Percentiles rank a stretch among this genome's conserved stretches.
Evolutionary conservation across 257 asterid species (phyloP).

Genomic region (Solanum stenotomum): DNA sequence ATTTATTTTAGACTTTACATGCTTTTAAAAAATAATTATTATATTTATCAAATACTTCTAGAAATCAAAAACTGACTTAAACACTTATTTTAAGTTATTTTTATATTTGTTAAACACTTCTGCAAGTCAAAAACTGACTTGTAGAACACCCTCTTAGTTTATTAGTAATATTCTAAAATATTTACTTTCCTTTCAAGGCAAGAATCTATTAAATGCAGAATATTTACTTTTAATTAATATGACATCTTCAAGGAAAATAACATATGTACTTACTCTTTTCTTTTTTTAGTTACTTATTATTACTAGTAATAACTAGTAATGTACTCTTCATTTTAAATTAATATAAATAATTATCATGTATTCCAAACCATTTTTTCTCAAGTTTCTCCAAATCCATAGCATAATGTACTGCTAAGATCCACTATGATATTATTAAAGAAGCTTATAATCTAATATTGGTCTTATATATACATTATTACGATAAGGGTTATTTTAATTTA

Average conservation of each 20-base stretch:
- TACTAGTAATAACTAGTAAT: background rate
- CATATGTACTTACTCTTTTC: background rate
- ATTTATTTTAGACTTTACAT: too few relatives aligned
- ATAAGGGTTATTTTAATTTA: background rate
- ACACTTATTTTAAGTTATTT: too few relatives aligned
- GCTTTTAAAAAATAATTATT: too few relatives aligned
- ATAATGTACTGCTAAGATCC: background rate
- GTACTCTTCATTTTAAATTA: background rate
- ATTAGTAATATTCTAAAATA: background rate
- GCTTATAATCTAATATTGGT: background rate
- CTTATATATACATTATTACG: background rate
- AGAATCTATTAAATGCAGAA: background rate
- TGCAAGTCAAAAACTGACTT: too few relatives aligned
- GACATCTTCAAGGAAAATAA: background rate
- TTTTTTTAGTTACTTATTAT: background rate
- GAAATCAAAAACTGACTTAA: too few relatives aligned
- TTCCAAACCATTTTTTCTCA: background rate
- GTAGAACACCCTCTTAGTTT: too few relatives aligned
- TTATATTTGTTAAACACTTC: too few relatives aligned
- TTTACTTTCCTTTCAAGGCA: background rate
- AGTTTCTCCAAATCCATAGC: background rate
- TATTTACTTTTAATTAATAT: background rate
- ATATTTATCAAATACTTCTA: too few relatives aligned
- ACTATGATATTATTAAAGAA: background rate
- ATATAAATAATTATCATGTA: background rate